Conservation (phyloP, 495 filamentous ascomycete species). For the Penicillium dipodomyicola region DNA sequence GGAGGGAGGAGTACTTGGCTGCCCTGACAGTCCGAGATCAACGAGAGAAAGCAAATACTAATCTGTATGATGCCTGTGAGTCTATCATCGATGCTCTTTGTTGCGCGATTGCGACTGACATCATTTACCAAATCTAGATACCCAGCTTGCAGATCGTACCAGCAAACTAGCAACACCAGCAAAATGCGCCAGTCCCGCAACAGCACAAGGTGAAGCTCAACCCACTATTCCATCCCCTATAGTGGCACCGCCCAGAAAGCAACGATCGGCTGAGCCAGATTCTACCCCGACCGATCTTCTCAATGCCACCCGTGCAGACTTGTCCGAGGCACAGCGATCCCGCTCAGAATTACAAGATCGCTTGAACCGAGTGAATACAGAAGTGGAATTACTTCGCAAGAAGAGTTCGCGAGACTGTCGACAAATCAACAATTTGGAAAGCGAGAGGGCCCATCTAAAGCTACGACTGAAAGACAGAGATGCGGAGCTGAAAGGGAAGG, state of each 20-base stretch:
- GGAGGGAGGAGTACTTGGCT: conserved; percentile 57
- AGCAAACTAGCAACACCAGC: conserved; percentile 48
- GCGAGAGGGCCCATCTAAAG: conserved; percentile 59
- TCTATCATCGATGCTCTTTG: conserved; percentile 3
- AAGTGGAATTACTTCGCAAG: conserved; percentile 58
- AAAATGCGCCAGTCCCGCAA: conserved; percentile 2
- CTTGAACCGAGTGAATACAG: conserved; percentile 57
- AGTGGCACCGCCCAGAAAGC: conserved; percentile 26
- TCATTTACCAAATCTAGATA: conserved; percentile 48
- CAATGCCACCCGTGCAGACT: conserved; percentile 56
- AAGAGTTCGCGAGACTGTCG: conserved; percentile 54
- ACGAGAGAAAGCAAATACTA: conserved; percentile 54
- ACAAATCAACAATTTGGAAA: conserved; percentile 57
- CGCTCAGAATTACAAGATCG: conserved; percentile 62
- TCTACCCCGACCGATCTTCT: conserved; percentile 37
- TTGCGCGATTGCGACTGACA: conserved; percentile 22
- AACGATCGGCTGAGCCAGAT: conserved; percentile 19
- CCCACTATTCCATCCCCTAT: conserved; percentile 18
- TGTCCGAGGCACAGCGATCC: conserved; percentile 72
- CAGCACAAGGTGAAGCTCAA: conserved; percentile 18
- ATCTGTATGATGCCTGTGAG: conserved; percentile 59
- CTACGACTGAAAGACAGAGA: conserved; percentile 73
- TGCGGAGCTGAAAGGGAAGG: conserved; percentile 81
- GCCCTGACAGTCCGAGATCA: conserved; percentile 55
- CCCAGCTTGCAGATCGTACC: conserved; percentile 66